Conservation (phyloP, 2,329 filamentous ascomycete genomes). For the Xylaria sp. region DNA sequence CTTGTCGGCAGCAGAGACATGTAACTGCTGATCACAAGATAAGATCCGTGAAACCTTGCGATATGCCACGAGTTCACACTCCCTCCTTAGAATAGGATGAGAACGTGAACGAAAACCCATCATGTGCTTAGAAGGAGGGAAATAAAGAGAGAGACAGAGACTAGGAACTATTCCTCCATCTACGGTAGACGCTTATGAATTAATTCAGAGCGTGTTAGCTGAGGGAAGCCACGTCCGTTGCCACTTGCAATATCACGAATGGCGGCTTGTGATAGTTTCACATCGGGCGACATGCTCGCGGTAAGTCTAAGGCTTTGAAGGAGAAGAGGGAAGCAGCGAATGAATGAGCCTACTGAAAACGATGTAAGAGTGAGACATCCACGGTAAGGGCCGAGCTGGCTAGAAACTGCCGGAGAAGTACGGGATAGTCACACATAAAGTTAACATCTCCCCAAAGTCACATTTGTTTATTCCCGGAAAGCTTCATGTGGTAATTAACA, state of each 20-base stretch:
- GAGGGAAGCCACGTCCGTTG: background rate
- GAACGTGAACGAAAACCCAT: background rate
- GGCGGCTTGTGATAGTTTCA: background rate
- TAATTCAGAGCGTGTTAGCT: background rate
- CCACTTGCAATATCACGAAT: background rate
- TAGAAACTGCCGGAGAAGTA: background rate
- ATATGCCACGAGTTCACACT: background rate
- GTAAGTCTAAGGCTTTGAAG: background rate
- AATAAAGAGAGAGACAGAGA: background rate
- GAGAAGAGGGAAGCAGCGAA: background rate
- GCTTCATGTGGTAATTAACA: background rate
- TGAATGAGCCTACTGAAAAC: background rate
- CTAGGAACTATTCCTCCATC: background rate
- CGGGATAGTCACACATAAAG: background rate
- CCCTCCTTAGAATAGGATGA: background rate
- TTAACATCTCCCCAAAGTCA: background rate
- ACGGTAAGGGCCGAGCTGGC: background rate
- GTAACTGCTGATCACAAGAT: conserved; percentile 12
- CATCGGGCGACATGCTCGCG: background rate
- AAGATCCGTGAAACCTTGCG: conserved; percentile 1
- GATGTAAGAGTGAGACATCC: background rate
- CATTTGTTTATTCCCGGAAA: background rate
- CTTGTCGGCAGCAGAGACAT: background rate
- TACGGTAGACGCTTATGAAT: too few relatives aligned
- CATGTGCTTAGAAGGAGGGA: background rate